A percentile compares a stretch with the other conserved stretches of the same genome.
These are phyloP conservation scores for Umbelopsis isabellina DNA, from an alignment of 192 early-diverging fungal genomes.

Conservation along the genomic window DNA sequence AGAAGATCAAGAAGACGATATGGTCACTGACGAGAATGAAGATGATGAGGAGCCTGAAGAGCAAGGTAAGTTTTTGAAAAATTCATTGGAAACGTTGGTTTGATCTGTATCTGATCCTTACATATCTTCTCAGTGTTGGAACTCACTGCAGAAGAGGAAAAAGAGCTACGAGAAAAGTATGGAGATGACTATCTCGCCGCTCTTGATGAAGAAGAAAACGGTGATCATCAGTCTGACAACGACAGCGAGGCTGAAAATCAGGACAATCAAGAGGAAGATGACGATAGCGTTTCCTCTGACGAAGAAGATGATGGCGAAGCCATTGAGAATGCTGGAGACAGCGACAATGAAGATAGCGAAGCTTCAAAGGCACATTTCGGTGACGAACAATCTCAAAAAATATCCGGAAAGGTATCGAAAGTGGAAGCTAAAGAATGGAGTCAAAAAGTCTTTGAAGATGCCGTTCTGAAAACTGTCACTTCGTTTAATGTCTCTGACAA, in stretches of 20 bases:
- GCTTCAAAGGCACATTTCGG: too few species aligned
- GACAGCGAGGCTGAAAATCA: conserved; percentile 46
- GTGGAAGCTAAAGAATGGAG: conserved; percentile 50
- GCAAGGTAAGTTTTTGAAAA: conserved; percentile 9
- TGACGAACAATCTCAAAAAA: not conserved
- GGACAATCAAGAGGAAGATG: conserved; percentile 26
- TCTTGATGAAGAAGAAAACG: conserved; percentile 31
- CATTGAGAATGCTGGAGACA: conserved; percentile 41
- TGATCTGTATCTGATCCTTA: not conserved
- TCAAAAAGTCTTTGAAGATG: conserved; percentile 29
- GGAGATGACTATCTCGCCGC: conserved; percentile 14
- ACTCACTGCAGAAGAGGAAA: conserved; percentile 10
- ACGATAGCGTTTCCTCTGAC: conserved; percentile 33
- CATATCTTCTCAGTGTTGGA: not conserved
- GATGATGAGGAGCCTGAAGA: conserved; percentile 30
- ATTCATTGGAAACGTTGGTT: not conserved
- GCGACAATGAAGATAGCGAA: conserved; percentile 10
- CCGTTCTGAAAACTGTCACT: conserved; percentile 36
- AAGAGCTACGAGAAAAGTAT: not conserved
- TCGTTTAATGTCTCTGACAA: conserved; percentile 12
- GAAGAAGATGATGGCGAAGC: conserved; percentile 25
- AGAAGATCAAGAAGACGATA: conserved; percentile 43
- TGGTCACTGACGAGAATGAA: conserved; percentile 27
- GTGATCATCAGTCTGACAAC: conserved; percentile 43
- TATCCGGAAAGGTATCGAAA: not conserved